A percentile compares a stretch with the other conserved stretches of the same genome.
Conservation (phyloP, 176 grass and related monocot species). For the Carex parvula region DNA sequence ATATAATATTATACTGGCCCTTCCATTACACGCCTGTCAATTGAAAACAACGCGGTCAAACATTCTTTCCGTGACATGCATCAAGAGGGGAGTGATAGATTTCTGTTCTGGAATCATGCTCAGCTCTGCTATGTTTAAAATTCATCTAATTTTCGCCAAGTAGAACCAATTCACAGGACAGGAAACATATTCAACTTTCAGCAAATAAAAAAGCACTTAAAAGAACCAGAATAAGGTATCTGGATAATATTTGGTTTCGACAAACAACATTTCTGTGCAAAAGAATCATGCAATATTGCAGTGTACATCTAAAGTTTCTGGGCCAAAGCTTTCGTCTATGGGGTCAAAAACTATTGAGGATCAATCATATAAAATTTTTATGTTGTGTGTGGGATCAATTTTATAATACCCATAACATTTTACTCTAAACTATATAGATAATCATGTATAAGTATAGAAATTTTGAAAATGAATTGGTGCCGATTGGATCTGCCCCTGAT, state of each 20-base stretch:
- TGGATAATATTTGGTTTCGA: neutral
- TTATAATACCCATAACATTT: too few species aligned
- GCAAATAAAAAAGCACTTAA: neutral
- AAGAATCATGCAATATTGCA: too few species aligned
- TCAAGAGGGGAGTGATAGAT: neutral
- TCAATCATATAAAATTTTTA: too few species aligned
- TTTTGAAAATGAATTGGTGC: too few species aligned
- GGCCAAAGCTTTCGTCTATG: neutral
- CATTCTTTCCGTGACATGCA: neutral
- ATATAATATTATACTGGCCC: neutral
- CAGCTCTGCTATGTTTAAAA: neutral
- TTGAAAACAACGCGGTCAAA: neutral
- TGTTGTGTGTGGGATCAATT: too few species aligned
- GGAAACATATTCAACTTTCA: neutral
- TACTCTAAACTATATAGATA: too few species aligned
- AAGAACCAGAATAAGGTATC: neutral
- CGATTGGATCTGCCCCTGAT: neutral
- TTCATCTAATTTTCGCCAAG: neutral
- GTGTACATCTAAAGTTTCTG: too few species aligned
- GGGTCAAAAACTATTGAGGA: too few species aligned
- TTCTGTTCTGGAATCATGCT: neutral
- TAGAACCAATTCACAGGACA: neutral
- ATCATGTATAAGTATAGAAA: too few species aligned
- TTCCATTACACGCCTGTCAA: too few species aligned
- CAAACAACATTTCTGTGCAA: neutral